phyloP scores from a whole-genome alignment of 257 asterid species.

The Misopates orontium region DNA sequence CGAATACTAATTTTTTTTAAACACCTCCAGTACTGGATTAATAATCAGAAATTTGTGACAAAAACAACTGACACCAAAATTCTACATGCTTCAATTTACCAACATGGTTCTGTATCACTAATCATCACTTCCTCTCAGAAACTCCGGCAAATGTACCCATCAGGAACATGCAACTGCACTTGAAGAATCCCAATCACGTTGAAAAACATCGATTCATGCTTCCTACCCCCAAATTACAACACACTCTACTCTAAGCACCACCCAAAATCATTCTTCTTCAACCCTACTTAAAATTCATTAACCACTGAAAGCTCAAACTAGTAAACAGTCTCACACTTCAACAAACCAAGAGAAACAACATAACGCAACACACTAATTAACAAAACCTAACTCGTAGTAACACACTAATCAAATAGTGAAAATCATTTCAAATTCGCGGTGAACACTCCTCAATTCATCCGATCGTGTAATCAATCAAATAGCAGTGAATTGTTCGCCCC shows the following conservation, averaged over 20 bases:
- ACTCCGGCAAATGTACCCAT: background rate
- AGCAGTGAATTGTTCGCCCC: too few relatives aligned
- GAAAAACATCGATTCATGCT: background rate
- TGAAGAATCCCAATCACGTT: background rate
- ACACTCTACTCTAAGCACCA: conserved; percentile 4
- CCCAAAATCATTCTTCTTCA: conserved; percentile 1
- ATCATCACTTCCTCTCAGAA: background rate
- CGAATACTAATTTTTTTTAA: too few relatives aligned
- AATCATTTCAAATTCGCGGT: too few relatives aligned
- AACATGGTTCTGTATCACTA: too few relatives aligned
- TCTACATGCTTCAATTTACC: too few relatives aligned
- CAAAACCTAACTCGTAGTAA: background rate
- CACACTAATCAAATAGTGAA: background rate
- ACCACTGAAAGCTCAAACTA: background rate
- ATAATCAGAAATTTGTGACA: too few relatives aligned
- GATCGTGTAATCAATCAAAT: too few relatives aligned
- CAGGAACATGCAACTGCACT: conserved; percentile 11
- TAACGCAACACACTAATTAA: background rate
- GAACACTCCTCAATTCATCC: too few relatives aligned
- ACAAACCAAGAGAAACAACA: conserved; percentile 13
- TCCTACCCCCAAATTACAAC: conserved; percentile 12
- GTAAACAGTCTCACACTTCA: background rate
- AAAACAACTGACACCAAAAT: too few relatives aligned
- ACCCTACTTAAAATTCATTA: conserved; percentile 20
- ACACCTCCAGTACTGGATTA: too few relatives aligned